phyloP scores from a whole-genome alignment of 148 eudicot genomes.

The Suaeda aralocaspica region DNA sequence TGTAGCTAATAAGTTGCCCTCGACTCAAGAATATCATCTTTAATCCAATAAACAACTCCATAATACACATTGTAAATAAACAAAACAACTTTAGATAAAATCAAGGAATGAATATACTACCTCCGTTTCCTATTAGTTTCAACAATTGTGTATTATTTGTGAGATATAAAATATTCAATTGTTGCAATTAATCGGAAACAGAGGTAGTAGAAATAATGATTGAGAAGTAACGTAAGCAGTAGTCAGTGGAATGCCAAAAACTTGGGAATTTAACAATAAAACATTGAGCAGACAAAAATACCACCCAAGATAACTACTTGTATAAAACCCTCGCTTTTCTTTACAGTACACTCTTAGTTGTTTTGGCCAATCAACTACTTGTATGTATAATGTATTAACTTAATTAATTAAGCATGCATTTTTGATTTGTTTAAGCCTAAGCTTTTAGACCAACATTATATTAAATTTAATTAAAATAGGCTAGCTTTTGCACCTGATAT shows the following conservation, averaged over 20 bases:
- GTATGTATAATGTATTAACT: background rate
- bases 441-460: background rate
- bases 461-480: background rate
- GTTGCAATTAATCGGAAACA: too few species aligned
- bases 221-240: slow-evolving; percentile 7
- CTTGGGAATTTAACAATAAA: background rate
- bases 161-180: too few species aligned
- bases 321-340: slow-evolving; percentile 1
- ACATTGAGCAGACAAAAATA: slow-evolving; percentile 26
- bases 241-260: slow-evolving; percentile 8
- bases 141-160: too few species aligned
- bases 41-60: too few species aligned
- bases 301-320: slow-evolving; percentile 13
- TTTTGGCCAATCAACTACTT: slow-evolving; percentile 10
- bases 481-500: slow-evolving; percentile 1
- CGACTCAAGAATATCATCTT: too few species aligned
- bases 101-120: too few species aligned
- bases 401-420: background rate
- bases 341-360: slow-evolving; percentile 26
- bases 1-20: too few species aligned
- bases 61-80: too few species aligned
- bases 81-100: too few species aligned
- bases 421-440: slow-evolving; percentile 1
- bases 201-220: too few species aligned
- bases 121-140: too few species aligned